Evolutionary conservation across 2,329 filamentous ascomycete species (phyloP), one percentile per base, ranked within the genome.

Genomic region (Penicillium sp.): DNA sequence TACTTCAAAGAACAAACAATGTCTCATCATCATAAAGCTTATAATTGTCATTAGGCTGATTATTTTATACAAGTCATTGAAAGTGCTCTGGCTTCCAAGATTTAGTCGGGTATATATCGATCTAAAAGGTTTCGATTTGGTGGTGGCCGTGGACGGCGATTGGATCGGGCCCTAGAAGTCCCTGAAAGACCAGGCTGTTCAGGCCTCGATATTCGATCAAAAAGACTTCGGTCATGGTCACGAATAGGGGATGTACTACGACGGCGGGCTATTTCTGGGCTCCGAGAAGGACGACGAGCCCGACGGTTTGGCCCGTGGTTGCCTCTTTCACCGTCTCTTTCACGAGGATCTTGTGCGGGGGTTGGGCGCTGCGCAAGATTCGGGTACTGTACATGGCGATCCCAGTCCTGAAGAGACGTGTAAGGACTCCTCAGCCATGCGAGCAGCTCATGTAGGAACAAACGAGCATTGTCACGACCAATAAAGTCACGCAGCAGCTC

Each of bases 401-500:
- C 92, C 90, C 91, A 97, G 42, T 87, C 86, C 46, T 83, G 79
- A 8, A 95, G 70, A 8, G 80, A 84, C 2, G 71, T 78, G 63
- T 84, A 92, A 0, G 92, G 91, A 69, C 91, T 96, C 50, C 90
- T 80, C 60, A 97, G 71, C 84, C 89, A 97, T 10, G 84, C 82
- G 54, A 86, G 81, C 54, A 96, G 71, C 73, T 97, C 92, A 71
- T 97, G 92, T 53, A 96, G 71, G 59, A 97, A 90, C 35, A 95
- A 69, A 16, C 79, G 77, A 1, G 90, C 84, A 68, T 91, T 83
- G 16, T 87, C 82, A 49, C 85, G 77, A 0, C 91, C 91, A 4
- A 96, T 65, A 58, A 91, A 94, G 44, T 94, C 89, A 20, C 82
- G 76, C 33, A 96, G 69, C 72, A 96, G 80, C 38, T 89, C 84